Evolutionary conservation across 257 asterid genomes (phyloP).

Genomic region (Scutellaria barbata): DNA sequence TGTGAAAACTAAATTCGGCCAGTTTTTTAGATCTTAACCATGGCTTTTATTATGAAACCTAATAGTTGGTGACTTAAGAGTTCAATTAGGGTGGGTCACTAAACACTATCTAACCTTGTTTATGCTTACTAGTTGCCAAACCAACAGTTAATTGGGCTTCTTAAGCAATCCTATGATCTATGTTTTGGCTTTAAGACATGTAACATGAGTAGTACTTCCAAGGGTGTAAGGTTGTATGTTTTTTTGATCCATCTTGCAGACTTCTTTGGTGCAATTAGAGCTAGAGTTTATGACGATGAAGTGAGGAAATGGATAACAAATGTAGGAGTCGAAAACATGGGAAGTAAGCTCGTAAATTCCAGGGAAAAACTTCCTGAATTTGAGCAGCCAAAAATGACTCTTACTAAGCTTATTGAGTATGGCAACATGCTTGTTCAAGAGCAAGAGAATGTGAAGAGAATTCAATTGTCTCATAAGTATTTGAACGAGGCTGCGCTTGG

Average conservation of each 20-base stretch:
- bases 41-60: too few species aligned
- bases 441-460: slow-evolving; percentile 63
- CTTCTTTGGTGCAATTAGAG: slow-evolving; percentile 61
- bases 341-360: slow-evolving; percentile 53
- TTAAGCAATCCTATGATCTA: too few species aligned
- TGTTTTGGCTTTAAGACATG: background rate
- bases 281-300: slow-evolving; percentile 59
- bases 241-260: slow-evolving; percentile 36
- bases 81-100: too few species aligned
- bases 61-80: too few species aligned
- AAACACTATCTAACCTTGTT: too few species aligned
- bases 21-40: too few species aligned
- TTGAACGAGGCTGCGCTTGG: slow-evolving; percentile 44
- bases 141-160: too few species aligned
- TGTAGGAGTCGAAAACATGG: slow-evolving; percentile 55
- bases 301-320: slow-evolving; percentile 55
- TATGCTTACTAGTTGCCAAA: too few species aligned
- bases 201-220: background rate
- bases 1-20: too few species aligned
- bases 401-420: slow-evolving; percentile 47
- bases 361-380: slow-evolving; percentile 52
- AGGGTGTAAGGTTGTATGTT: background rate
- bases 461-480: slow-evolving; percentile 48
- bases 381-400: slow-evolving; percentile 51
- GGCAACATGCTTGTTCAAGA: slow-evolving; percentile 58